Evolutionary conservation across 768 basidiomycete species (phyloP).

Genomic region (Crucibulum laeve): DNA sequence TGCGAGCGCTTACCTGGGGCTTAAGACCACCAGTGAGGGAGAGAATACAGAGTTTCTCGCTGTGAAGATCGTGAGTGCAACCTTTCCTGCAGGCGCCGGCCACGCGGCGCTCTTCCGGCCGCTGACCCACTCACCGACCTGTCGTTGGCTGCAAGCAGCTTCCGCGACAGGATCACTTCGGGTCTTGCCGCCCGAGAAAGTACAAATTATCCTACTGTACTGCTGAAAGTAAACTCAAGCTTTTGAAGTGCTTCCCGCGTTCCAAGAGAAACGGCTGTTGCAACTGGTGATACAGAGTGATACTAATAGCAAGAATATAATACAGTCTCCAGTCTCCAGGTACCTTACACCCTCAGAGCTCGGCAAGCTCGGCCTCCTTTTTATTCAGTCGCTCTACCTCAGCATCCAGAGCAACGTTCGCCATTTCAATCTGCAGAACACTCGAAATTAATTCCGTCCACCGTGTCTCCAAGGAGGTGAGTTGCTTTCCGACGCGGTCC

Average conservation of each 20-base stretch:
- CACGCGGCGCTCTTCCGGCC: neutral
- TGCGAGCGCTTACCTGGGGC: neutral
- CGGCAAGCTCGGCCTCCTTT: conserved; percentile 59
- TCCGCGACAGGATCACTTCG: neutral
- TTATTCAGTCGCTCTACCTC: conserved; percentile 64
- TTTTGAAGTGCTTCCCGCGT: too few species aligned
- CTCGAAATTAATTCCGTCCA: conserved; percentile 93
- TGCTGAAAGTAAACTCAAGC: too few species aligned
- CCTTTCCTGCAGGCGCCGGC: neutral
- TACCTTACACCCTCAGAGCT: conserved; percentile 19
- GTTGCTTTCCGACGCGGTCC: conserved; percentile 75
- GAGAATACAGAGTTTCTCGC: neutral
- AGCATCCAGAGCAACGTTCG: conserved; percentile 81
- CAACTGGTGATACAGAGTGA: neutral
- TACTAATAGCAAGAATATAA: neutral
- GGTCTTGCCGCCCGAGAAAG: neutral
- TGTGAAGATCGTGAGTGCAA: neutral
- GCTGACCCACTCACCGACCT: neutral
- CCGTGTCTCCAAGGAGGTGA: conserved; percentile 76
- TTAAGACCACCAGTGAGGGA: neutral
- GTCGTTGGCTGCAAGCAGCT: too few species aligned
- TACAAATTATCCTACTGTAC: too few species aligned
- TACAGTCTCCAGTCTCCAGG: neutral
- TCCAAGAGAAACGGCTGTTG: too few species aligned
- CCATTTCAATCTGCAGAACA: conserved; percentile 94